Conservation (phyloP, 1,284 basidiomycete genomes). For the Tilletia setariae region DNA sequence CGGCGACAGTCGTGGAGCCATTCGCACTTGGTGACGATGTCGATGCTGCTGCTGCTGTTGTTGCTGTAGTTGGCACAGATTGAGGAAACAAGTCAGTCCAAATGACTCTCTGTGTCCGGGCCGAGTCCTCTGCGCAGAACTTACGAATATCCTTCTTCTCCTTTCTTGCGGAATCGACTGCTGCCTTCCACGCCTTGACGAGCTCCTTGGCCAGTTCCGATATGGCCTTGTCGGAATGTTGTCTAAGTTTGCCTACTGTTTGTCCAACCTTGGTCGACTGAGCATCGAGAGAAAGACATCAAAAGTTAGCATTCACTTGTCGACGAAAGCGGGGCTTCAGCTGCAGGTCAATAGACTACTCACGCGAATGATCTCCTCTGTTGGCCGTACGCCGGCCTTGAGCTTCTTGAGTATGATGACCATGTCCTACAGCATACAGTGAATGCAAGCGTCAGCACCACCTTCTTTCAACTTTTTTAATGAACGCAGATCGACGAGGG, state of each 20-base stretch:
- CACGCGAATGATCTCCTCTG: constrained; percentile 77
- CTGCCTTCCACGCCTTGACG: constrained; percentile 61
- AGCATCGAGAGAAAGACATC: neutral
- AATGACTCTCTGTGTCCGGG: too few relatives aligned
- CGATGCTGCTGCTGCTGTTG: constrained; percentile 27
- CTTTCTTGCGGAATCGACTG: constrained; percentile 58
- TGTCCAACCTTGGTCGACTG: constrained; percentile 68
- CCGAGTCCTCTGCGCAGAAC: constrained; percentile 24
- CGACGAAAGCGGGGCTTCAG: neutral
- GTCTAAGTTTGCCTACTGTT: constrained; percentile 84
- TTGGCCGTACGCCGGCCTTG: constrained; percentile 75
- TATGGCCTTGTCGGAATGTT: constrained; percentile 69
- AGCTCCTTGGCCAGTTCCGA: constrained; percentile 84
- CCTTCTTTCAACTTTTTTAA: neutral
- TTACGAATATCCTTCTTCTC: constrained; percentile 40
- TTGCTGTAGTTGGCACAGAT: too few relatives aligned
- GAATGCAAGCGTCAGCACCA: neutral
- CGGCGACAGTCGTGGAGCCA: constrained; percentile 23
- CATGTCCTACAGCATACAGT: constrained; percentile 64
- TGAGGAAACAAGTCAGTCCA: too few relatives aligned
- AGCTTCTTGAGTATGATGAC: constrained; percentile 68
- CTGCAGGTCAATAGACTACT: neutral
- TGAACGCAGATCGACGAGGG: neutral
- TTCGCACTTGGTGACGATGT: constrained; percentile 32
- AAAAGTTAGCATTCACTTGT: neutral